Evolutionary conservation across 2,329 filamentous ascomycete genomes (phyloP).

Genomic region (Fusarium sp.): DNA sequence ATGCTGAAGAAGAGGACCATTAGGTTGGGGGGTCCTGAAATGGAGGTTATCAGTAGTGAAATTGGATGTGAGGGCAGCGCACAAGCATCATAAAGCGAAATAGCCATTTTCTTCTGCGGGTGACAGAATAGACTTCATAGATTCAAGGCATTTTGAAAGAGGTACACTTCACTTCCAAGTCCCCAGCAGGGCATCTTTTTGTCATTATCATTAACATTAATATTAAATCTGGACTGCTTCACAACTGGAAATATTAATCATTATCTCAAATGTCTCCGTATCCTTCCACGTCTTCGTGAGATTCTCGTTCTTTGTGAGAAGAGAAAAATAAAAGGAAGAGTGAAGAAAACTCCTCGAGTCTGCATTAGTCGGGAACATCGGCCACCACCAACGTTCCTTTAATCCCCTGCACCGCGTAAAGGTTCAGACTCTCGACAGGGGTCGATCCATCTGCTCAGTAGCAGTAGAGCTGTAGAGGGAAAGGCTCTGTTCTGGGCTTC

Average conservation of each 20-base stretch:
- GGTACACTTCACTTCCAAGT: background rate
- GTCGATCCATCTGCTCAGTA: constrained; percentile 31
- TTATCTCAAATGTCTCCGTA: constrained; percentile 22
- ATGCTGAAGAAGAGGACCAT: constrained; percentile 39
- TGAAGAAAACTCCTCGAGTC: constrained; percentile 26
- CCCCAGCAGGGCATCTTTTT: background rate
- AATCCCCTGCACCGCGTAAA: constrained; percentile 47
- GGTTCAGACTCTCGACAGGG: constrained; percentile 46
- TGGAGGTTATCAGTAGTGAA: background rate
- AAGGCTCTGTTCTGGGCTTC: constrained; percentile 14
- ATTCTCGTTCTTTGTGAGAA: constrained; percentile 16
- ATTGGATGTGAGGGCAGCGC: background rate
- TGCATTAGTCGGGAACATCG: constrained; percentile 38
- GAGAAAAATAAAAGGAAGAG: background rate
- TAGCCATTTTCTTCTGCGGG: background rate
- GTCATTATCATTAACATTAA: constrained; percentile 33
- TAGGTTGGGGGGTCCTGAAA: constrained; percentile 13
- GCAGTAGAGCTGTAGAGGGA: background rate
- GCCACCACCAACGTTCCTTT: constrained; percentile 27
- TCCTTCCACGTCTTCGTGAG: constrained; percentile 3
- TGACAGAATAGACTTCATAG: background rate
- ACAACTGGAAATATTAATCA: constrained; percentile 22
- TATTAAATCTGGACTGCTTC: constrained; percentile 32
- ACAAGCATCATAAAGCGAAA: background rate
- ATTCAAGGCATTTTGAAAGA: background rate